A percentile compares a stretch with the other conserved stretches of the same genome.
These are phyloP conservation scores for Fusarium longipes DNA, from an alignment of 2,329 filamentous ascomycete genomes.

Conservation along the genomic window DNA sequence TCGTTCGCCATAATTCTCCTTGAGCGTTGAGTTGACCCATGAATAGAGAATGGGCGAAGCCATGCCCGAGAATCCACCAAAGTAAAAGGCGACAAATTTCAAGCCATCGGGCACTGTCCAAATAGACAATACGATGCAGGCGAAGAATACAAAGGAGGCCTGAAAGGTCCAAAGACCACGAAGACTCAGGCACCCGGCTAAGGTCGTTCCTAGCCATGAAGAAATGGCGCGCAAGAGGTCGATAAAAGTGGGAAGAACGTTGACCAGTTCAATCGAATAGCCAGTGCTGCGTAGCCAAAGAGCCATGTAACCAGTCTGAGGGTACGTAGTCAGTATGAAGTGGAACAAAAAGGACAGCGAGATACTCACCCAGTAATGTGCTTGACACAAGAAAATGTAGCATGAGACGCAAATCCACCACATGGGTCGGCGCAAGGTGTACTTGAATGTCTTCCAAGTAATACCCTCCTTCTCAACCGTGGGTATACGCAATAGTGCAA, in stretches of 20 bases:
- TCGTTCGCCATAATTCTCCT: neutral
- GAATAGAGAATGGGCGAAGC: neutral
- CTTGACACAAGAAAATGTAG: neutral
- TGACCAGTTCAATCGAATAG: constrained; percentile 1
- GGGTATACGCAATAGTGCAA: neutral
- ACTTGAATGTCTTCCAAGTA: constrained; percentile 1
- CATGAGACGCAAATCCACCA: constrained; percentile 12
- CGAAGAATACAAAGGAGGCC: constrained; percentile 3
- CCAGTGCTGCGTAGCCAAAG: neutral
- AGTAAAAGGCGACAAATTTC: neutral
- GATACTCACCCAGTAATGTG: neutral
- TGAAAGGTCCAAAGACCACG: constrained; percentile 7
- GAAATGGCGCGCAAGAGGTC: neutral
- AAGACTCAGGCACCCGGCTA: neutral
- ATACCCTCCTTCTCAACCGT: neutral
- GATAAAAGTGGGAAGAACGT: neutral
- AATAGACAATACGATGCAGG: neutral
- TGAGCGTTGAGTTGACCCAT: neutral
- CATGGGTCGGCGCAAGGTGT: neutral
- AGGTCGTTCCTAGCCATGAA: neutral
- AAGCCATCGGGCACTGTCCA: neutral
- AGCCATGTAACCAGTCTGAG: neutral
- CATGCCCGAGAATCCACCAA: constrained; percentile 13
- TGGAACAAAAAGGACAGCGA: rapidly evolving
- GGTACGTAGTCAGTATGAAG: rapidly evolving